Conservation (phyloP, 495 filamentous ascomycete species). For the Podospora appendiculata region DNA sequence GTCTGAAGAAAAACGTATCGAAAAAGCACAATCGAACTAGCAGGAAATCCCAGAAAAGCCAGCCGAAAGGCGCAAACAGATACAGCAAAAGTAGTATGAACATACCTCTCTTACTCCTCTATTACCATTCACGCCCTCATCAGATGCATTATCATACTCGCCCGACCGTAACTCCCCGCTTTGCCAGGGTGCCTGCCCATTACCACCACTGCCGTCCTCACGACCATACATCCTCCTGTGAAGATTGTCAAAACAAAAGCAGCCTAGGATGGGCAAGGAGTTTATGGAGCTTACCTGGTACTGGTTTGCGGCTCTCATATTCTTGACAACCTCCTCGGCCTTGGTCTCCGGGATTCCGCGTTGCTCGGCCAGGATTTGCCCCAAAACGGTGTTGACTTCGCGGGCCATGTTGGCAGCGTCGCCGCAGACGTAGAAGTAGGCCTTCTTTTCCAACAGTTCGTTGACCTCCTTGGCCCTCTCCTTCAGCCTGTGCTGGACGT, state of each 20-base stretch:
- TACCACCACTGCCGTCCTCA: conserved; percentile 23
- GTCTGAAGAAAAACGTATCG: neutral
- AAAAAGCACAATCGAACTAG: neutral
- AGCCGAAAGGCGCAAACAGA: neutral
- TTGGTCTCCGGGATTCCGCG: conserved; percentile 72
- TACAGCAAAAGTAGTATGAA: neutral
- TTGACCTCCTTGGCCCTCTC: conserved; percentile 80
- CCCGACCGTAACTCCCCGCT: neutral
- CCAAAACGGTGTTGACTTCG: conserved; percentile 82
- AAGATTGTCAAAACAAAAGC: neutral
- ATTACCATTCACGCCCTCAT: neutral
- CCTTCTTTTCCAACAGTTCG: conserved; percentile 75
- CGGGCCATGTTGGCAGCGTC: conserved; percentile 98
- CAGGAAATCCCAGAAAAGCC: neutral
- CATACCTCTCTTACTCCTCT: conserved; percentile 1
- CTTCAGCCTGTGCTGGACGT: conserved; percentile 88
- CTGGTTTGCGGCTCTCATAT: conserved; percentile 83
- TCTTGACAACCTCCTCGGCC: conserved; percentile 93
- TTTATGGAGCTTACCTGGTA: conserved; percentile 65
- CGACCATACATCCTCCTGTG: conserved; percentile 83
- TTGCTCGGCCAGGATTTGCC: conserved; percentile 75
- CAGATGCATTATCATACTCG: neutral
- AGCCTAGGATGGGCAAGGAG: neutral
- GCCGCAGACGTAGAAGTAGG: conserved; percentile 97
- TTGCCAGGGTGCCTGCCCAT: too few relatives aligned